phyloP scores from a whole-genome alignment of 2,329 filamentous ascomycete species.

The Xenosphaeropsis pyriputrescens region DNA sequence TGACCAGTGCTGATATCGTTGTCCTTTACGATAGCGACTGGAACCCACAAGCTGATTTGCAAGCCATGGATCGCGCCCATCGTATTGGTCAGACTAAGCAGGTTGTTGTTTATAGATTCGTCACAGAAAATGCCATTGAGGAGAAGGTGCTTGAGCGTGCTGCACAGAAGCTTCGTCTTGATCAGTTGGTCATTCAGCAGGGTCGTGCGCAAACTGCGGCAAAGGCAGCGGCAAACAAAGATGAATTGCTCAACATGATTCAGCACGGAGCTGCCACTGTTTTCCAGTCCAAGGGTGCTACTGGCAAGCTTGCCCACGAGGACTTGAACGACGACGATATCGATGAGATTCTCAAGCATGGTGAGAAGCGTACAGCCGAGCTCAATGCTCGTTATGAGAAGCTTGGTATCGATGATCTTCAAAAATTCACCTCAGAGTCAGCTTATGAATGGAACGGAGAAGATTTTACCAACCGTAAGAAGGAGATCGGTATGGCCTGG shows the following conservation, averaged over 20 bases:
- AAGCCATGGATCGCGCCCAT: slow-evolving; percentile 97
- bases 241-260: slow-evolving; percentile 94
- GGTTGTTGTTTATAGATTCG: slow-evolving; percentile 89
- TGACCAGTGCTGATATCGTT: slow-evolving; percentile 91
- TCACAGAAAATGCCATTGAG: slow-evolving; percentile 96
- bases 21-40: slow-evolving; percentile 96
- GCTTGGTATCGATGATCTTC: slow-evolving; percentile 87
- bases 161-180: slow-evolving; percentile 88
- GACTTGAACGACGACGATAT: slow-evolving; percentile 80
- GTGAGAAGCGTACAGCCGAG: slow-evolving; percentile 77
- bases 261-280: slow-evolving; percentile 96
- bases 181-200: slow-evolving; percentile 96
- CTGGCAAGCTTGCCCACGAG: slow-evolving; percentile 42
- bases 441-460: slow-evolving; percentile 99
- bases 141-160: slow-evolving; percentile 96
- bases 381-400: slow-evolving; percentile 93
- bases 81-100: slow-evolving; percentile 98
- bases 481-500: slow-evolving; percentile 87
- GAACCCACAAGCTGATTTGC: slow-evolving; percentile 96
- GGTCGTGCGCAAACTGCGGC: slow-evolving; percentile 81
- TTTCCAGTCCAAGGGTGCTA: slow-evolving; percentile 60
- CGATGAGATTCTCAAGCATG: slow-evolving; percentile 71
- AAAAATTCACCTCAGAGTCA: slow-evolving; percentile 95
- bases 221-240: slow-evolving; percentile 88
- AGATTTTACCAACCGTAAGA: slow-evolving; percentile 83